Evolutionary conservation across 2,329 filamentous ascomycete species (phyloP).

Genomic region (Xylaria sp.): DNA sequence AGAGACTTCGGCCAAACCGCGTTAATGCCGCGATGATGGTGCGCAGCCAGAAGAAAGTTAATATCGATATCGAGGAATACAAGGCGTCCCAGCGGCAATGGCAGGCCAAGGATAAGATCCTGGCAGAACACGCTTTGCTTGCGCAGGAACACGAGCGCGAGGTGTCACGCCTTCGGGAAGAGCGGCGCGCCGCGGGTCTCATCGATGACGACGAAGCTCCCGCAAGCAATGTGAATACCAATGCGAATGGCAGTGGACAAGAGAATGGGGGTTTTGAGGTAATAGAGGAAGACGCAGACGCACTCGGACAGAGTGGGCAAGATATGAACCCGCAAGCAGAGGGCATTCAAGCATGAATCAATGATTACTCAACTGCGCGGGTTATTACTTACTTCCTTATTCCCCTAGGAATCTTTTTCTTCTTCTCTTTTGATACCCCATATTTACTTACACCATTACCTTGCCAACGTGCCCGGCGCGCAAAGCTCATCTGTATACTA

Average conservation of each 20-base stretch:
- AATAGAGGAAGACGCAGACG: constrained; percentile 37
- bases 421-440: constrained; percentile 45
- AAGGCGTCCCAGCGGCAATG: constrained; percentile 56
- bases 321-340: constrained; percentile 15
- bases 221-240: constrained; percentile 55
- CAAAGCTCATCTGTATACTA: not conserved
- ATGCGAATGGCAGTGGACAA: constrained; percentile 30
- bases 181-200: constrained; percentile 50
- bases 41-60: constrained; percentile 64
- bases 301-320: constrained; percentile 23
- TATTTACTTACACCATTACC: constrained; percentile 38
- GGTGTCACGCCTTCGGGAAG: constrained; percentile 58
- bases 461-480: not conserved
- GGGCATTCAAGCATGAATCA: constrained; percentile 20
- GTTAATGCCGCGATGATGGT: constrained; percentile 72
- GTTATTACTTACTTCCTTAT: not conserved
- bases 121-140: constrained; percentile 62
- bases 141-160: constrained; percentile 59
- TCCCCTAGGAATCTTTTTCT: not conserved
- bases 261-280: constrained; percentile 27
- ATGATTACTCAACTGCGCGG: not conserved
- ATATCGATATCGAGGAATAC: constrained; percentile 71
- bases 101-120: constrained; percentile 66
- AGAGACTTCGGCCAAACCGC: constrained; percentile 71
- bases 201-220: constrained; percentile 54